These are phyloP conservation scores for Terfezia claveryi DNA, from an alignment of 495 filamentous ascomycete genomes.

Conservation along the genomic window DNA sequence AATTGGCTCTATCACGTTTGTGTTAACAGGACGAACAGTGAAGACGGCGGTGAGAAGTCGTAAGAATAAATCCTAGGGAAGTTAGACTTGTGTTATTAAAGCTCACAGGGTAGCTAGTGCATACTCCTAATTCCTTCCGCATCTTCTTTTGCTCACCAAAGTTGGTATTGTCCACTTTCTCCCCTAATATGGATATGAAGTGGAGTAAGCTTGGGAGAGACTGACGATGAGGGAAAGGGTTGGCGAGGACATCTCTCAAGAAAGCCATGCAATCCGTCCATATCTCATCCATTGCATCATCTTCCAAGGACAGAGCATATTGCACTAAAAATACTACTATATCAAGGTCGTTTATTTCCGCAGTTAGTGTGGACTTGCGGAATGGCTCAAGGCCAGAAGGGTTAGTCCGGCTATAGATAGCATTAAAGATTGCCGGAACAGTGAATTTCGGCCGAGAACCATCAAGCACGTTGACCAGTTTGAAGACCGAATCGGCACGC, in stretches of 20 bases:
- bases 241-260: conserved; percentile 67
- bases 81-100: neutral
- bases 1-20: conserved; percentile 17
- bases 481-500: conserved; percentile 38
- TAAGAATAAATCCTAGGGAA: conserved; percentile 56
- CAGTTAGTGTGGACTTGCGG: conserved; percentile 69
- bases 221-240: conserved; percentile 86
- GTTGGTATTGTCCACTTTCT: conserved; percentile 92
- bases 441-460: conserved; percentile 79
- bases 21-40: conserved; percentile 45
- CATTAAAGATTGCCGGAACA: conserved; percentile 91
- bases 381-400: conserved; percentile 54
- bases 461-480: conserved; percentile 73
- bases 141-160: conserved; percentile 91
- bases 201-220: conserved; percentile 70
- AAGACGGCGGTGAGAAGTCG: conserved; percentile 77
- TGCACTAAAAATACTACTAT: conserved; percentile 71
- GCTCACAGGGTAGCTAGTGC: conserved; percentile 19
- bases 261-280: conserved; percentile 91
- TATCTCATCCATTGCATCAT: conserved; percentile 98
- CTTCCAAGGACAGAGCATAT: conserved; percentile 73
- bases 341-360: conserved; percentile 57
- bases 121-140: conserved; percentile 74
- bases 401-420: conserved; percentile 83
- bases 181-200: conserved; percentile 68